Conservation (phyloP, 352 stramenopile species). For the Pythium dissotocum region DNA sequence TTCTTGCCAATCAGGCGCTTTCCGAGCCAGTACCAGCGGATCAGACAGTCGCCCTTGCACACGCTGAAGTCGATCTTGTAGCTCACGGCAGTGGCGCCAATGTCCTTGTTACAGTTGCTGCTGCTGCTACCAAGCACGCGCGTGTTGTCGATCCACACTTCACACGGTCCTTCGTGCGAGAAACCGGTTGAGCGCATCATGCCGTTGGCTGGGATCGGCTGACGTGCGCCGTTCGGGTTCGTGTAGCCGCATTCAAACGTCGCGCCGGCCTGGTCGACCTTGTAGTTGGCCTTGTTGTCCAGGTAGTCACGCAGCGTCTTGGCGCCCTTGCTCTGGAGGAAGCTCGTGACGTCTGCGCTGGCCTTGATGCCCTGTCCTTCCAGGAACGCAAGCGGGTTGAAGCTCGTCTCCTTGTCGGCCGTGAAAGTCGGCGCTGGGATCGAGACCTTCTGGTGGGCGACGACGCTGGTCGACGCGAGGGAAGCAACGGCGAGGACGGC, state of each 20-base stretch:
- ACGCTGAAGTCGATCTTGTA: slow-evolving; percentile 25
- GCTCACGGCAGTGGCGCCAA: slow-evolving; percentile 28
- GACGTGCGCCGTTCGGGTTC: slow-evolving; percentile 20
- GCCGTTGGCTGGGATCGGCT: slow-evolving; percentile 26
- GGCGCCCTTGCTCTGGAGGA: slow-evolving; percentile 33
- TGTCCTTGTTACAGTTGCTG: slow-evolving; percentile 27
- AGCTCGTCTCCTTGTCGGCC: slow-evolving; percentile 7
- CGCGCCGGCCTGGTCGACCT: slow-evolving; percentile 32
- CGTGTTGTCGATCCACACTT: slow-evolving; percentile 26
- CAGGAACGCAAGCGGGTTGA: slow-evolving; percentile 4
- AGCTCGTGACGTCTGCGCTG: slow-evolving; percentile 41
- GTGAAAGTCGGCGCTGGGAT: slow-evolving; percentile 5
- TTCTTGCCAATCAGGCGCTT: slow-evolving; percentile 30
- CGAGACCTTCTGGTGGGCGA: background rate
- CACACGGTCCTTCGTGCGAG: slow-evolving; percentile 22
- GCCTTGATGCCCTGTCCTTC: slow-evolving; percentile 38
- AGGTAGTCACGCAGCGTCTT: slow-evolving; percentile 43
- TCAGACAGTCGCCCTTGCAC: slow-evolving; percentile 25
- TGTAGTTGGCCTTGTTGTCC: slow-evolving; percentile 39
- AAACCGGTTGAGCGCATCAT: slow-evolving; percentile 35
- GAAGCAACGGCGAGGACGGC: background rate
- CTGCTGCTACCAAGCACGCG: slow-evolving; percentile 3
- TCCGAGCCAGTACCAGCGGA: slow-evolving; percentile 31
- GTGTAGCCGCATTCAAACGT: slow-evolving; percentile 26
- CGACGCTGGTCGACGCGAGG: background rate